Evolutionary conservation across 495 filamentous ascomycete genomes (phyloP), one percentile per base, ranked within the genome.

Genomic region (Xylaria palmicola): DNA sequence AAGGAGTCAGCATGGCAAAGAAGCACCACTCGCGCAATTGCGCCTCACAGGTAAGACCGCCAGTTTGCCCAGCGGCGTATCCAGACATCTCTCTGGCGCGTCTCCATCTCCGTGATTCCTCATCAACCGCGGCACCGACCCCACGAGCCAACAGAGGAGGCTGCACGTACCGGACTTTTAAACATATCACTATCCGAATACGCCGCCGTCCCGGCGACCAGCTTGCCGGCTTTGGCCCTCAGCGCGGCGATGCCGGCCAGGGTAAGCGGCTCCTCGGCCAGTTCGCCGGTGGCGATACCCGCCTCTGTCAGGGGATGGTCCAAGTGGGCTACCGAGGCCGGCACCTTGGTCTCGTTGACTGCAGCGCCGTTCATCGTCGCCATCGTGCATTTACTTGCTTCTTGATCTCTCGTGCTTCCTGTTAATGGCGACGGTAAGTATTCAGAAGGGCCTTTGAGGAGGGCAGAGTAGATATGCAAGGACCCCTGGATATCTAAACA

Each of bases 131-230:
- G n/a, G 3, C 27, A 20, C 13, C 20, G 6, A 9, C 7, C 6
- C 9, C 34, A 22, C 13, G 6, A 19, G 39, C 0, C 2, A 37
- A 12, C 15, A 32, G 27, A 29, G 27, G n/a, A 30, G 27, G 6
- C 24, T n/a, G 19, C 20, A 51, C 57, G 65, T 69, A 86, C 86
- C 56, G 85, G 79, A 50, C 83, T 85, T 77, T 96, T 96, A 75
- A 94, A 98, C 79, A 90, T 86, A 59, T 91, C 88, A 74, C 88
- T 91, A 73, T 84, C 88, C 17, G 87, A 86, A 40, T 81, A 78
- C 15, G 92, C 89, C 30, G 94, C 94, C 44, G 90, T 82, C n/a
- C 87, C 88, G 34, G 86, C 88, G 56, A 85, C 80, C 37, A 93
- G 76, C 60, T 83, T 82, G 1, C 86, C 86, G 17, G 81, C 79